Base-by-base conservation (phyloP, 2,329 filamentous ascomycete species). In the Sclerotinia spermophila region DNA sequence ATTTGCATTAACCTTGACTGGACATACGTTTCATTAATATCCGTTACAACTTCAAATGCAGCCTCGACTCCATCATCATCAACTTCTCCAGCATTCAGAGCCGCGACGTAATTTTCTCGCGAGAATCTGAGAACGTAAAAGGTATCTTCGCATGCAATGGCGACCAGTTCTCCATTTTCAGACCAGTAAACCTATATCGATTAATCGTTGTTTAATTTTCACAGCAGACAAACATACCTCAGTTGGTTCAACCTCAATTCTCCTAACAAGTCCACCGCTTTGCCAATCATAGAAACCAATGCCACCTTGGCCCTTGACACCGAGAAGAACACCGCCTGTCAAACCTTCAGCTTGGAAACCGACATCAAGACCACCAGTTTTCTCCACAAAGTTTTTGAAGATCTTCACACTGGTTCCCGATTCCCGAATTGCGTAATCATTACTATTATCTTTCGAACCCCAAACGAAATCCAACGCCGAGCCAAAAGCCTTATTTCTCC, bases 241-340 rank as follows among this genome's bases (percentile, higher is more conserved):
- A 56, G 84, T 88, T 5, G 88, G 88, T 78, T 90, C 88, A 51
- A 90, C 88, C 82, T 99, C 96, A 79, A 99, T 98, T 77, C 96
- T 89, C 79, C 96, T 89, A 62, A 98, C 94, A 68, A 99, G 86
- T 71, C 89, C 90, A 71, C 96, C 95, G 51, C 90, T 93, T 72
- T 94, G 89, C 96, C 96, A 99, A 82, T 99, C 96, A 78, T 96
- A 98, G 82, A 99, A 92, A 24, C 94, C 96, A 76, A 99, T 92
- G 44, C 95, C 95, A 67, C 95, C 96, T 80, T 97, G 93, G 13
- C 96, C 96, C 81, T 93, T 97, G 13, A 98, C 94, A 84, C 96
- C 96, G 17, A 99, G 89, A 35, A 99, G 85, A 68, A 97, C 88
- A 78, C 96, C 96, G 35, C 94, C 95, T 62, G 90, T 92, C 61